These are phyloP conservation scores for Plasmodium vinckei DNA, from an alignment of 169 alveolate genomes.

Conservation along the genomic window DNA sequence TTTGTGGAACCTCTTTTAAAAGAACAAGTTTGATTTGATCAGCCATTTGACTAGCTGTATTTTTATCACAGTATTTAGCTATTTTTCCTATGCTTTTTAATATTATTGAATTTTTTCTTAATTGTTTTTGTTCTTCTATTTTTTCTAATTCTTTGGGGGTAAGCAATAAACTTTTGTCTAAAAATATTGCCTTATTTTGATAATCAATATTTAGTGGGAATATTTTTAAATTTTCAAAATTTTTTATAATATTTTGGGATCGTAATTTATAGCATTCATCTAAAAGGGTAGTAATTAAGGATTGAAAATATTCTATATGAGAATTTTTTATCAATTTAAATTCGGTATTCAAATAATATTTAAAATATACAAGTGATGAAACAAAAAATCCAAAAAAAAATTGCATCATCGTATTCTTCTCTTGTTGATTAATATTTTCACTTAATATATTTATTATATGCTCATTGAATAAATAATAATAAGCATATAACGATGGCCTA, in stretches of 20 bases:
- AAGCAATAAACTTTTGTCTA: conserved; percentile 19
- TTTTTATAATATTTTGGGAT: conserved; percentile 33
- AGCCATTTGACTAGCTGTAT: conserved; percentile 25
- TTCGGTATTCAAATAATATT: conserved; percentile 32
- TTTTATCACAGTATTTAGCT: conserved; percentile 56
- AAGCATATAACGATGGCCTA: conserved; percentile 29
- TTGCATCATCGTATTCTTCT: conserved; percentile 35
- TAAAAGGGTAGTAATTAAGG: conserved; percentile 11
- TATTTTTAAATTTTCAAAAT: conserved; percentile 30
- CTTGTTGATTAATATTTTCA: conserved; percentile 27
- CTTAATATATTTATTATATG: conserved; percentile 40
- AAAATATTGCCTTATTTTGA: conserved; percentile 30
- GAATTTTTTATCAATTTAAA: conserved; percentile 45
- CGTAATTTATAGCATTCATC: conserved; percentile 26
- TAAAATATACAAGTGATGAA: conserved; percentile 51
- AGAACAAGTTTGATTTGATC: conserved; percentile 23
- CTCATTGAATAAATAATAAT: conserved; percentile 51
- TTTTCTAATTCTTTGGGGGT: conserved; percentile 22
- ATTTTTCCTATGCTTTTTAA: conserved; percentile 20
- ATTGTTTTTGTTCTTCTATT: conserved; percentile 9
- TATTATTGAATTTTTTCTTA: conserved; percentile 19
- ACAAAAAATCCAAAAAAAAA: conserved; percentile 58
- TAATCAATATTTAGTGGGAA: conserved; percentile 47
- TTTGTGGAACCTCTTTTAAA: conserved; percentile 44
- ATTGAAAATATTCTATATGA: conserved; percentile 30